phyloP scores from a whole-genome alignment of 148 eudicot genomes.

The Euryodendron excelsum region DNA sequence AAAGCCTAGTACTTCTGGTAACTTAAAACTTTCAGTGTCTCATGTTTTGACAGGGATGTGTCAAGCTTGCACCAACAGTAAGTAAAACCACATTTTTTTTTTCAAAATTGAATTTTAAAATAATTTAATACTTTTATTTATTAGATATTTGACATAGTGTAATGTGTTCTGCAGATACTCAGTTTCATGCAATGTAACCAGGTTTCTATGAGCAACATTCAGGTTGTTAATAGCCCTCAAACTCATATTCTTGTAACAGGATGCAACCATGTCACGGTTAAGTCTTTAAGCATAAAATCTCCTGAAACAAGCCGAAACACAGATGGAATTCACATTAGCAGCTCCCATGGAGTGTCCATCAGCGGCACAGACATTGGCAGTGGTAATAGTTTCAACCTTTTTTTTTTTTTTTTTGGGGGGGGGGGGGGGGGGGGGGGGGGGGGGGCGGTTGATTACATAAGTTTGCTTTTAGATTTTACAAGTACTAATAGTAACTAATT shows the following conservation, averaged over 20 bases:
- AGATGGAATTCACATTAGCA: slow-evolving; percentile 23
- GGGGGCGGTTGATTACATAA: no score
- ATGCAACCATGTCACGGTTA: background rate
- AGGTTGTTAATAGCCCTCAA: slow-evolving; percentile 26
- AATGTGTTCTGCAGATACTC: slow-evolving; percentile 14
- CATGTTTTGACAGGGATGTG: slow-evolving; percentile 17
- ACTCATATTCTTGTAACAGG: slow-evolving; percentile 20
- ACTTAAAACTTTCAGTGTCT: background rate
- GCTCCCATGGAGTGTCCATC: slow-evolving; percentile 14
- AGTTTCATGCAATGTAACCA: slow-evolving; percentile 13
- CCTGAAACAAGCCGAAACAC: slow-evolving; percentile 24
- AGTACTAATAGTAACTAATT: no score
- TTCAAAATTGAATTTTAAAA: no score
- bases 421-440: no score
- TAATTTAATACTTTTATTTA: no score
- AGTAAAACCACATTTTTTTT: background rate
- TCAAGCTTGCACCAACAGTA: slow-evolving; percentile 30
- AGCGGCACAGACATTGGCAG: slow-evolving; percentile 16
- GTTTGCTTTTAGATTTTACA: no score
- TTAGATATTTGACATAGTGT: no score
- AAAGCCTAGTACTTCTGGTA: background rate
- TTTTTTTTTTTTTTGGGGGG: background rate
- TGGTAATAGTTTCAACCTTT: slow-evolving; percentile 12
- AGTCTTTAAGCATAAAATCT: slow-evolving; percentile 12
- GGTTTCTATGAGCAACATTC: slow-evolving; percentile 7